Evolutionary conservation across 306 rosid species (phyloP).

Genomic region (Pterocarpus santalinus): DNA sequence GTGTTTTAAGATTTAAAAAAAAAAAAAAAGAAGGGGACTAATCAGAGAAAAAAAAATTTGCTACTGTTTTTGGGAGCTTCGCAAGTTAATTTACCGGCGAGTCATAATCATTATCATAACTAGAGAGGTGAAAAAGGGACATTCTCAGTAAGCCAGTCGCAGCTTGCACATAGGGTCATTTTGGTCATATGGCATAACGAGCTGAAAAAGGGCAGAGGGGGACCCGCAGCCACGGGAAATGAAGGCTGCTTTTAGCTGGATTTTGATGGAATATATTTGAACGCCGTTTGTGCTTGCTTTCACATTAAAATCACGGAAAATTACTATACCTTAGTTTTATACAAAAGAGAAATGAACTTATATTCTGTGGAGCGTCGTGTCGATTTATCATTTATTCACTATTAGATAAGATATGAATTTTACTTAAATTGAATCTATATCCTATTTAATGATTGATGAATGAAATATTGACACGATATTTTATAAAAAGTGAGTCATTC

Average conservation of each 20-base stretch:
- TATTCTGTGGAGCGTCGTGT: rapidly evolving
- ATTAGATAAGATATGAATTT: no score
- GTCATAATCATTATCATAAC: no score
- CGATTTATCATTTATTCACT: no score
- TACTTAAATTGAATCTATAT: no score
- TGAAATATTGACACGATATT: no score
- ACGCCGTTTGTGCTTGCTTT: constrained; percentile 42
- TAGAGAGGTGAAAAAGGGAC: not conserved
- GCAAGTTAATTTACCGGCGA: no score
- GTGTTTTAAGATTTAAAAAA: not conserved
- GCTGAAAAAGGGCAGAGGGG: constrained; percentile 11
- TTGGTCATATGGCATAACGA: constrained; percentile 43
- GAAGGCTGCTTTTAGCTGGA: constrained; percentile 50
- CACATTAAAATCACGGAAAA: constrained; percentile 8
- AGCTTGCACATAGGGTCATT: constrained; percentile 11
- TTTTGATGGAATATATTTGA: constrained; percentile 38
- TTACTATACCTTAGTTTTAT: no score
- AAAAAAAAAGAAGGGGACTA: no score
- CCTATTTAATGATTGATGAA: no score
- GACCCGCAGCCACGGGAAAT: constrained; percentile 49
- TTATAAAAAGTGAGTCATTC: no score
- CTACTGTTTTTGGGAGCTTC: no score
- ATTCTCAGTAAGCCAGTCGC: not conserved
- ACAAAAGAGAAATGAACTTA: no score
- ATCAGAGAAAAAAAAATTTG: not conserved